Percentiles rank a stretch among this genome's conserved stretches.
These are phyloP conservation scores for Echinosophora koreensis DNA, from an alignment of 306 rosid genomes.

Conservation along the genomic window DNA sequence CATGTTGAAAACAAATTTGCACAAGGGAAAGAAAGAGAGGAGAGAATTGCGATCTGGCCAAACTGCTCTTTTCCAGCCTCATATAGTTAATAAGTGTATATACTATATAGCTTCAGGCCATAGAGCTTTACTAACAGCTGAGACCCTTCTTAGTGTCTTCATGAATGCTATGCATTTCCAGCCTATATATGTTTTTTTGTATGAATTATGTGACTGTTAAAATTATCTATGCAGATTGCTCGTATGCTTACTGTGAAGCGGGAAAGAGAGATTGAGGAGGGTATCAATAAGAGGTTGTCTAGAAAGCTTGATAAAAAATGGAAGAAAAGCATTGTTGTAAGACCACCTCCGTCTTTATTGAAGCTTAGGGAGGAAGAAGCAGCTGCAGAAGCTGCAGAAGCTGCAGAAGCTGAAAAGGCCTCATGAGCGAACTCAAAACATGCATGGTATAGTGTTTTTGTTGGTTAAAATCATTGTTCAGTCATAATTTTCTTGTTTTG, in stretches of 20 bases:
- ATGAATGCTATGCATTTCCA: too few species aligned
- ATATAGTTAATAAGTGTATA: conserved; percentile 6
- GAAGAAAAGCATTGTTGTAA: conserved; percentile 85
- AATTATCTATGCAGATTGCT: conserved; percentile 63
- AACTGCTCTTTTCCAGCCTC: not conserved
- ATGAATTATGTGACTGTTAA: conserved; percentile 36
- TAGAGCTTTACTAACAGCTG: conserved; percentile 15
- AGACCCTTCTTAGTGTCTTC: conserved; percentile 28
- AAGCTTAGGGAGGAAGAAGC: conserved; percentile 85
- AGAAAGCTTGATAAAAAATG: conserved; percentile 86
- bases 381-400: conserved; percentile 65
- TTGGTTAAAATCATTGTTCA: conserved; percentile 19
- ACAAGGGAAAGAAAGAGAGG: conserved; percentile 20
- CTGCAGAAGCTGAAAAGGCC: conserved; percentile 61
- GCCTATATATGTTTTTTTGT: not conserved
- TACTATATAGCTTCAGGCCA: not conserved
- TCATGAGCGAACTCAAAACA: conserved; percentile 50
- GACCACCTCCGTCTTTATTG: conserved; percentile 80
- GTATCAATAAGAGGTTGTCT: conserved; percentile 83
- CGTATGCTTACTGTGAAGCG: conserved; percentile 93
- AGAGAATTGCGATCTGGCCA: conserved; percentile 21
- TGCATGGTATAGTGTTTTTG: conserved; percentile 31
- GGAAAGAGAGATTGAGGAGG: conserved; percentile 93
- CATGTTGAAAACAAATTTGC: conserved; percentile 32
- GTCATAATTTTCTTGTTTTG: conserved; percentile 8